Percentiles rank a stretch among this genome's conserved stretches.
Evolutionary conservation across 2,329 filamentous ascomycete species (phyloP).

Genomic region (Fusarium hostae): DNA sequence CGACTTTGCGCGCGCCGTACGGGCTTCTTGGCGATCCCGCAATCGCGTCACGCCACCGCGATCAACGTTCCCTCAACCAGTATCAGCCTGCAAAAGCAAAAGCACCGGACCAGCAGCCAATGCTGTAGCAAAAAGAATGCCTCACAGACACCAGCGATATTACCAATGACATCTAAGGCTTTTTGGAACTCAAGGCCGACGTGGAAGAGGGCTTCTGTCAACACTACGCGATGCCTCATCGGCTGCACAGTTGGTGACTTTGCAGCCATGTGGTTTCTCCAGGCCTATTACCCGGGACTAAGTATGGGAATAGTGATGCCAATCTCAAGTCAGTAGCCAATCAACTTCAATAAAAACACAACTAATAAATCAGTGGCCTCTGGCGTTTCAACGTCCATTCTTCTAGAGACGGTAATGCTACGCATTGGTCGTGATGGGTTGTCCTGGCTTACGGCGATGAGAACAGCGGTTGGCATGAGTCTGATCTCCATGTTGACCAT

Average conservation of each 20-base stretch:
- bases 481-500: conserved; percentile 69
- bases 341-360: fast-evolving
- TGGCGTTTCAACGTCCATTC: conserved; percentile 62
- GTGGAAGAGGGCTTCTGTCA: conserved; percentile 64
- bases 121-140: conserved; percentile 15
- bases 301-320: conserved; percentile 62
- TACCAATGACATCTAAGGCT: neutral
- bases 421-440: conserved; percentile 59
- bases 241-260: conserved; percentile 68
- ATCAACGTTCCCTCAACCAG: neutral
- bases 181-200: conserved; percentile 51
- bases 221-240: conserved; percentile 65
- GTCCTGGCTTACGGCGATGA: conserved; percentile 57
- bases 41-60: neutral
- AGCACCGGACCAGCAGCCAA: conserved; percentile 21
- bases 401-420: conserved; percentile 64
- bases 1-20: neutral
- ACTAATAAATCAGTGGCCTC: conserved; percentile 55
- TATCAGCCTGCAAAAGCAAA: conserved; percentile 7
- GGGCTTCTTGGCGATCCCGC: neutral
- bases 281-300: conserved; percentile 58
- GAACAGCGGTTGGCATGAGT: conserved; percentile 68
- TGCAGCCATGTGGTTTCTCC: conserved; percentile 65
- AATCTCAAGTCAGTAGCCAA: conserved; percentile 56
- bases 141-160: neutral